phyloP scores from a whole-genome alignment of 495 filamentous ascomycete species.

The Neurospora tetraspora region DNA sequence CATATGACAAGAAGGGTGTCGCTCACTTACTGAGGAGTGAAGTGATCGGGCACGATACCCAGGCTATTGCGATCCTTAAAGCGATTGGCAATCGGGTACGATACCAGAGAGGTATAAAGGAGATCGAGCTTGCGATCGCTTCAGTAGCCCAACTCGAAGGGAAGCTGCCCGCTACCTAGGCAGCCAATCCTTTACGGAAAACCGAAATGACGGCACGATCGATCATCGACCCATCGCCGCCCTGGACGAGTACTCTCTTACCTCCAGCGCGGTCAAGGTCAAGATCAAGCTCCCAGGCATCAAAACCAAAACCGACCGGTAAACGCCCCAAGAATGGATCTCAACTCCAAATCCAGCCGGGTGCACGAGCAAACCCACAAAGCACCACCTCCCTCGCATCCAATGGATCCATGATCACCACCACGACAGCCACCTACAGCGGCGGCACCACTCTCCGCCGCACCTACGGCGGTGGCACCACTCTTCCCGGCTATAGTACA shows the following conservation, averaged over 20 bases:
- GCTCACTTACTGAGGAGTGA: not conserved
- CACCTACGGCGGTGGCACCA: not conserved
- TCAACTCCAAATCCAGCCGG: not conserved
- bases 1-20: not conserved
- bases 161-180: not conserved
- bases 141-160: not conserved
- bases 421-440: not conserved
- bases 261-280: not conserved
- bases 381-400: not conserved
- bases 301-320: not conserved
- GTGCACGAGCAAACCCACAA: not conserved
- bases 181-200: not conserved
- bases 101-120: not conserved
- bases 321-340: not conserved
- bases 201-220: not conserved
- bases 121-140: not conserved
- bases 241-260: not conserved
- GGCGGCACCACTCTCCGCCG: not conserved
- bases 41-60: not conserved
- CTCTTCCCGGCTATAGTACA: not conserved
- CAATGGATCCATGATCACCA: not conserved
- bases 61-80: not conserved
- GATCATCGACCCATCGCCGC: not conserved
- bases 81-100: not conserved
- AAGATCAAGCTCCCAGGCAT: not conserved